Percentiles rank a stretch among this genome's conserved stretches.
These are phyloP conservation scores for Aureobasidium melanogenum DNA, from an alignment of 2,329 filamentous ascomycete species.

Conservation along the genomic window DNA sequence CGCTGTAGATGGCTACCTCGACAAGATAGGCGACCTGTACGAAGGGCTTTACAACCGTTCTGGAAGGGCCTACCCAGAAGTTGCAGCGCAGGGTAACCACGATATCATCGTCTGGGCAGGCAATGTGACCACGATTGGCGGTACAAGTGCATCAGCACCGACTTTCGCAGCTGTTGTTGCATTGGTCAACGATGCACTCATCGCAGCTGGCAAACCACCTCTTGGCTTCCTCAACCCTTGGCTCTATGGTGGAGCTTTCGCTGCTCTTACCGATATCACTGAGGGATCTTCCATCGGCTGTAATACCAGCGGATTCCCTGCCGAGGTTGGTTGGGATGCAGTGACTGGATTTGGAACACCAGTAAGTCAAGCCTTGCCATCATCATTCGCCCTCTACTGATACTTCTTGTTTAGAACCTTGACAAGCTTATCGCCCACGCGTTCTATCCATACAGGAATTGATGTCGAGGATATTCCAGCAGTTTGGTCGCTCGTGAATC, in stretches of 20 bases:
- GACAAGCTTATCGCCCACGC: not conserved
- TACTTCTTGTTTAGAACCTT: not conserved
- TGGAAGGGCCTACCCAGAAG: conserved; percentile 38
- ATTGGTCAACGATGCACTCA: conserved; percentile 52
- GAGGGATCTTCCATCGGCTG: conserved; percentile 31
- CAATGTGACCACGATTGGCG: conserved; percentile 38
- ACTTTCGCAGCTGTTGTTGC: conserved; percentile 50
- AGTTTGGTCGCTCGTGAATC: no score
- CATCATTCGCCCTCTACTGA: not conserved
- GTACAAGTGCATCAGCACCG: conserved; percentile 50
- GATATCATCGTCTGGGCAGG: conserved; percentile 38
- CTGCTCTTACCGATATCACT: conserved; percentile 42
- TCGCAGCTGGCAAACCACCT: conserved; percentile 39
- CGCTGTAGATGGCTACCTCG: conserved; percentile 30
- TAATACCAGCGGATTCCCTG: conserved; percentile 26
- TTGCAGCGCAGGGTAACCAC: conserved; percentile 43
- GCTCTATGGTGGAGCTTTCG: conserved; percentile 43
- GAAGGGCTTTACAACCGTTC: conserved; percentile 34
- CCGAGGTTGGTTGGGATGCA: conserved; percentile 24
- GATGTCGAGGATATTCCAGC: not conserved
- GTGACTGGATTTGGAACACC: conserved; percentile 26
- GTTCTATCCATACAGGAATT: not conserved
- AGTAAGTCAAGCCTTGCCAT: not conserved
- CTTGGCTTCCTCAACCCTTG: conserved; percentile 55
- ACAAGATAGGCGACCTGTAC: conserved; percentile 30